Evolutionary conservation across 2,329 filamentous ascomycete genomes (phyloP), one percentile per base, ranked within the genome.

Genomic region (Aquanectria penicillioides): DNA sequence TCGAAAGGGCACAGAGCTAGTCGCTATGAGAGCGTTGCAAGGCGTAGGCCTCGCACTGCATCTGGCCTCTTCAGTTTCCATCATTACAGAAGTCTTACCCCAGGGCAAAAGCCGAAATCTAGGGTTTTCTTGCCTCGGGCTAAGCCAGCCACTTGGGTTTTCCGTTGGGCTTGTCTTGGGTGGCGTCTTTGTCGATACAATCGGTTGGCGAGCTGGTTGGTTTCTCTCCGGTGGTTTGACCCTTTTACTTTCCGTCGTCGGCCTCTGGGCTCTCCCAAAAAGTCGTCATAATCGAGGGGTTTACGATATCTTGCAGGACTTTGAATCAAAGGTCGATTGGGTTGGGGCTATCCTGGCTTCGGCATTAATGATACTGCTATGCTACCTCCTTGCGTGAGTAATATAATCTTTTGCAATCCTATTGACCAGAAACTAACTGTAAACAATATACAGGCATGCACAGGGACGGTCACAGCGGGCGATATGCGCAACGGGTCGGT

Each of bases 301-400:
- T 46, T 61, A 36, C 43, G 67, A 63, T 38, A 65, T 71, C n/a
- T 65, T 65, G 23, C 18, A 33, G 2, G 57, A 66, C 10, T 26
- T 72, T 9, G 63, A 46, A 29, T 73, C 65, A 1, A 80, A 84
- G 12, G 78, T 87, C 38, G 85, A 86, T 60, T 86, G 83, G 83
- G 62, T 83, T 18, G 84, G 84, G 0, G 81, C 81, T 0, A 18
- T 77, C 1, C 75, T 86, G 3, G 79, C 78, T 2, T 81, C 78
- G 29, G 69, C 75, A 0, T 79, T 75, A 15, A 72, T 86, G 59
- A 80, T 78, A 1, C 69, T 83, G 49, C 69, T 86, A 2, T 83
- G 78, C 2, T 86, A 86, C 63, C 75, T 82, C n/a, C 73, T 86
- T n/a, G 81, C 81, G 80, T 82, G 66, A 73, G 80, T 77, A 28